Evolutionary conservation across 2,329 filamentous ascomycete species (phyloP), one percentile per base, ranked within the genome.

Genomic region (Ploettnerulaceae sp.): DNA sequence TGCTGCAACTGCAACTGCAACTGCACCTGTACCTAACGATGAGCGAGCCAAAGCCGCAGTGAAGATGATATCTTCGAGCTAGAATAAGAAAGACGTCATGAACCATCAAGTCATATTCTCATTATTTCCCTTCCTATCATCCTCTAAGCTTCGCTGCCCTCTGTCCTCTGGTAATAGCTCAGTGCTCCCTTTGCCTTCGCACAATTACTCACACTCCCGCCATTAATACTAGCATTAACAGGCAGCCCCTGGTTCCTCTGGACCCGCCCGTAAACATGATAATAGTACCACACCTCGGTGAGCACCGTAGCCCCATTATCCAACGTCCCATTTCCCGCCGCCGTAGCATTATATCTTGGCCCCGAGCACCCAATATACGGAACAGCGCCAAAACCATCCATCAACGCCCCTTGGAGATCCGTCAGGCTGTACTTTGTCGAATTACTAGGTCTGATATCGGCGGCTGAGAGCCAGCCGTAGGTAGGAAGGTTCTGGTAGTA

Each of bases 261-360:
- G 5, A 78, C 73, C 12, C 70, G 64, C 3, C 81, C 81, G 45
- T 70, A 71, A 42, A 77, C 75, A 62, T 83, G 74, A 62, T 76
- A 72, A 58, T 82, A 84, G 59, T 84, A 85, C 79, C 80, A 85
- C 9, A 81, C 70, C 69, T 86, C 81, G 48, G 62, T 73, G 37
- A 85, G 55, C 24, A 73, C 68, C 1, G 79, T 84, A 52, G 67
- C 66, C 1, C 81, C 80, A 46, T 68, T 73, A 56, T 84, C 81
- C 2, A 59, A 57, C 2, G 71, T 73, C 15, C 74, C 73, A 49
- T 65, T 69, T 2, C 81, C 81, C 6, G 73, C 76, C 15, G 61
- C 70, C 11, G 81, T 84, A 53, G 73, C 67, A 60, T 84, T 84
- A 63, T 73, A 84, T 17, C 69, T 61, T 7, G 78, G 75, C 0